Conservation (phyloP, 2,329 filamentous ascomycete genomes). For the Pestalotiopsis sp. region DNA sequence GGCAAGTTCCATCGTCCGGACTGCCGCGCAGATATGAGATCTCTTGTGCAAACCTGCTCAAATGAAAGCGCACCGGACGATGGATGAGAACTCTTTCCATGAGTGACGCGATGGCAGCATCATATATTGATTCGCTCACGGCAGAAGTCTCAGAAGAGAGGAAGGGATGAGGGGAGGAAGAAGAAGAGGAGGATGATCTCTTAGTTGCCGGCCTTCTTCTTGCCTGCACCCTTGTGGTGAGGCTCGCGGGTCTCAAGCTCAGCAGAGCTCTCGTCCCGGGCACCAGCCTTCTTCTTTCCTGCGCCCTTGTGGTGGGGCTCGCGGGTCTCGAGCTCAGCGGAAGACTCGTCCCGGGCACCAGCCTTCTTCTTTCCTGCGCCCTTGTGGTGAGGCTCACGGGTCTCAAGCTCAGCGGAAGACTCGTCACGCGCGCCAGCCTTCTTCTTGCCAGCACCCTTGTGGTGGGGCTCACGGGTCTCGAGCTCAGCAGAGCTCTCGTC, state of each 20-base stretch:
- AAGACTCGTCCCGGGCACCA: too few relatives aligned
- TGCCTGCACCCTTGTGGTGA: conserved; percentile 10
- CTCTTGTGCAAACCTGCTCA: too few relatives aligned
- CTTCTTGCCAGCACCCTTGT: conserved; percentile 11
- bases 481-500: background rate
- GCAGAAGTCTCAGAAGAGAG: too few relatives aligned
- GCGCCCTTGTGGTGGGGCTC: conserved; percentile 21
- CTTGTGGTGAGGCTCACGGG: background rate
- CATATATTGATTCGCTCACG: too few relatives aligned
- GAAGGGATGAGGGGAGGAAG: too few relatives aligned
- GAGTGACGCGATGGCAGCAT: too few relatives aligned
- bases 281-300: conserved; percentile 11
- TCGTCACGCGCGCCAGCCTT: conserved; percentile 9
- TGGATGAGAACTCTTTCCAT: too few relatives aligned
- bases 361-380: conserved; percentile 1
- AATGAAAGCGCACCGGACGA: too few relatives aligned
- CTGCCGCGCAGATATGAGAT: too few relatives aligned
- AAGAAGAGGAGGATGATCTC: too few relatives aligned
- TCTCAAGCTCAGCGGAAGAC: background rate
- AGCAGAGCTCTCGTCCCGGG: background rate
- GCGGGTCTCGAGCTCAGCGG: conserved; percentile 13
- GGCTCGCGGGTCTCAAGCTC: conserved; percentile 13
- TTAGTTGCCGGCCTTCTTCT: background rate
- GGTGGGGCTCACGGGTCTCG: conserved; percentile 13
- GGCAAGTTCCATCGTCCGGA: too few relatives aligned